Conservation (phyloP, 345 rosid genomes). For the Eucalyptus erythrocorys region DNA sequence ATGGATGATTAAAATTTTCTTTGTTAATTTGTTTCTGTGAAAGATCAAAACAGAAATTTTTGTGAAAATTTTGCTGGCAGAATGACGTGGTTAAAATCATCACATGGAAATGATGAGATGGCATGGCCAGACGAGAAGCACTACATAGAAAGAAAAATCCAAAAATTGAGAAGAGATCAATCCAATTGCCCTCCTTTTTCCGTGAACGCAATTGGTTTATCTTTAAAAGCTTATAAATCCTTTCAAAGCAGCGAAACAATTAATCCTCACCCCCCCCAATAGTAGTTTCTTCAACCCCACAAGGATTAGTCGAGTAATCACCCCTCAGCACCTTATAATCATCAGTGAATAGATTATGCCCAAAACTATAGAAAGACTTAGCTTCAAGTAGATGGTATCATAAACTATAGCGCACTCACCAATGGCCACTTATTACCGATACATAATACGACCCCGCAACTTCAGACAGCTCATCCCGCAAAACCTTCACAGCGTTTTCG, state of each 20-base stretch:
- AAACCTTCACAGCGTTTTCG: neutral
- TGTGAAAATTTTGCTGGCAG: neutral
- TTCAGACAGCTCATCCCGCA: neutral
- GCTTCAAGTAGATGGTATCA: neutral
- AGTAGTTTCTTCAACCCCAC: neutral
- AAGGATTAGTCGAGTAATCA: neutral
- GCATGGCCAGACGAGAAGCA: fast-evolving
- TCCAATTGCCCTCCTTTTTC: neutral
- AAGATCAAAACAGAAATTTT: no score
- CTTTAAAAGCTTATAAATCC: neutral
- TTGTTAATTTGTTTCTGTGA: no score
- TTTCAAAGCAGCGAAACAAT: neutral
- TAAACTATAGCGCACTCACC: neutral
- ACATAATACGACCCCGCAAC: neutral
- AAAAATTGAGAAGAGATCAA: fast-evolving
- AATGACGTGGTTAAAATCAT: neutral
- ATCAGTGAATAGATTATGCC: neutral
- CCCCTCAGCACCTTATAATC: neutral
- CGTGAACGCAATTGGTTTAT: fast-evolving
- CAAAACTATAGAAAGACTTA: neutral
- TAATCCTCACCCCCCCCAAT: no score
- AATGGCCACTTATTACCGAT: neutral
- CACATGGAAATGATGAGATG: neutral
- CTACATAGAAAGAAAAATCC: fast-evolving
- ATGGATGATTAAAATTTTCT: no score